These are phyloP conservation scores for Phialocephala subalpina DNA, from an alignment of 2,329 filamentous ascomycete genomes.

Conservation along the genomic window DNA sequence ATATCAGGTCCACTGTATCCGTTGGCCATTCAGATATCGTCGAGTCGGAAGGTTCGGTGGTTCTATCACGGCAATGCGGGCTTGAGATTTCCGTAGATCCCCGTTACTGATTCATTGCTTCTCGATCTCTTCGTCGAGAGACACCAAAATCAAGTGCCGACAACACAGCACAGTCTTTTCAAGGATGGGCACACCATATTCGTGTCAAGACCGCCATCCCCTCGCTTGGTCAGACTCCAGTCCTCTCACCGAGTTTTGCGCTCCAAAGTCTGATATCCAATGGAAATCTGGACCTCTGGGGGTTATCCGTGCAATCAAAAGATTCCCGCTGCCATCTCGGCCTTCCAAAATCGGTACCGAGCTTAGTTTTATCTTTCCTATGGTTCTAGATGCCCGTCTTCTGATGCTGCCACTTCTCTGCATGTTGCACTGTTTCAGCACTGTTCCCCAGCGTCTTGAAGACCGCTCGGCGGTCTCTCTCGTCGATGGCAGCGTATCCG, in stretches of 20 bases:
- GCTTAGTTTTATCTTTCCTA: neutral
- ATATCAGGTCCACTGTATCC: neutral
- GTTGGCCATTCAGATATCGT: neutral
- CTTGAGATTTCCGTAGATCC: neutral
- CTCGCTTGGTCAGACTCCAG: neutral
- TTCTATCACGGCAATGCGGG: neutral
- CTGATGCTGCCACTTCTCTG: neutral
- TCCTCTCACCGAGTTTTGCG: neutral
- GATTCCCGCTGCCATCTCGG: neutral
- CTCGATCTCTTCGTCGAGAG: neutral
- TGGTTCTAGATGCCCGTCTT: neutral
- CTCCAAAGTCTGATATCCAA: neutral
- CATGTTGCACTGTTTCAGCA: slow-evolving; percentile 1
- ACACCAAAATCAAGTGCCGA: neutral
- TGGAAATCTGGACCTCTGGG: neutral
- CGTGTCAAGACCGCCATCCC: neutral
- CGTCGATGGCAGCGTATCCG: neutral
- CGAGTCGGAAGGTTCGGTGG: neutral
- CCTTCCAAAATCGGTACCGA: neutral
- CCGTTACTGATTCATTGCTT: slow-evolving; percentile 2
- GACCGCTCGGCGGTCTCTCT: neutral
- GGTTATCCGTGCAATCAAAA: neutral
- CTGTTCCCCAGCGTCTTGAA: neutral
- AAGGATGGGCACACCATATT: slow-evolving; percentile 8
- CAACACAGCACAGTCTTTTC: neutral